Evolutionary conservation across 352 stramenopile genomes (phyloP).

Genomic region (Globisporangium paroecandrum): DNA sequence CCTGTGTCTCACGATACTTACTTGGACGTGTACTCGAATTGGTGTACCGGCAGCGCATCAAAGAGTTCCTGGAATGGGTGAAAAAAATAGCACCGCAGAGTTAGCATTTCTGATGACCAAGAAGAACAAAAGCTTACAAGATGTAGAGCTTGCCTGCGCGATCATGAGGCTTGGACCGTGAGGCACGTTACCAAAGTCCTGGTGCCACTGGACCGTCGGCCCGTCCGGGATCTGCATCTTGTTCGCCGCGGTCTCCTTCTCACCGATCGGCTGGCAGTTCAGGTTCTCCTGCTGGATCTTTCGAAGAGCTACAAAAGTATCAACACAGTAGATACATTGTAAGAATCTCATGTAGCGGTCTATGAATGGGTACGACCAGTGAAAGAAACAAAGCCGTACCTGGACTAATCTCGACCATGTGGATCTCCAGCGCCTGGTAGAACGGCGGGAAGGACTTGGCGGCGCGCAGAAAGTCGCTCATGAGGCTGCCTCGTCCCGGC

Average conservation of each 20-base stretch:
- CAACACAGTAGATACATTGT: too few species aligned
- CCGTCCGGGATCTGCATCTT: constrained; percentile 52
- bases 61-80: constrained; percentile 79
- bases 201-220: constrained; percentile 79
- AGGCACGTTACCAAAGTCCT: constrained; percentile 76
- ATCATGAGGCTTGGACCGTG: constrained; percentile 86
- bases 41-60: constrained; percentile 93
- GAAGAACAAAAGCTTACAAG: background rate
- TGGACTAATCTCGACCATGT: constrained; percentile 92
- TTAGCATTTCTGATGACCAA: background rate
- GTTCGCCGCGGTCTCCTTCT: constrained; percentile 25
- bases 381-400: background rate
- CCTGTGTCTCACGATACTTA: background rate
- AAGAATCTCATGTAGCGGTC: too few species aligned
- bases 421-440: constrained; percentile 79
- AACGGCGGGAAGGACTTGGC: constrained; percentile 87
- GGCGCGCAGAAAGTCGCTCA: constrained; percentile 91
- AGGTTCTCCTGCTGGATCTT: constrained; percentile 89
- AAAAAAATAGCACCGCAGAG: background rate
- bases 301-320: constrained; percentile 48
- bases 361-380: too few species aligned
- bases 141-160: constrained; percentile 45
- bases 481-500: constrained; percentile 91
- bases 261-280: constrained; percentile 37
- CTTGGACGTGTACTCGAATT: constrained; percentile 93